Evolutionary conservation across 2,329 filamentous ascomycete species (phyloP), one percentile per base, ranked within the genome.

Genomic region (Neonectria sp.): DNA sequence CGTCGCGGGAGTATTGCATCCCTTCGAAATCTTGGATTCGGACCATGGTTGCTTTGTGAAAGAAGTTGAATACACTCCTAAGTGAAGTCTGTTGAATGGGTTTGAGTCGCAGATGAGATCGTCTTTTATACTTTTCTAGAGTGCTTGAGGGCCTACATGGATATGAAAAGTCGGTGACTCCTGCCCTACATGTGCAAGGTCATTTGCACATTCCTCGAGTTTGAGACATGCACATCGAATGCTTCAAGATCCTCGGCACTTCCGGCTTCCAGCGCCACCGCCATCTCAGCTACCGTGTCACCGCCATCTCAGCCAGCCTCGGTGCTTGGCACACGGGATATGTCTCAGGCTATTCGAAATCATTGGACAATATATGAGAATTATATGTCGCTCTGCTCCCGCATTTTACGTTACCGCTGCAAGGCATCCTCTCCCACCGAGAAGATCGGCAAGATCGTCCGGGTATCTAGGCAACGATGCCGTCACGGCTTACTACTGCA

Each of bases 1-100:
- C 66, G 6, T 72, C 65, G 11, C 71, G 71, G 65, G 71, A 63
- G 60, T 73, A 73, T 67, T 73, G 71, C 71, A 73, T 73, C 63
- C 71, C 71, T 2, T 67, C 52, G 8, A 73, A 69, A 21, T 71
- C 69, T 25, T 72, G 63, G 11, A 73, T 73, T n/a, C 53, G 64
- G 49, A 71, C 51, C 71, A 73, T 73, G 63, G 15, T 68, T 46
- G 13, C 29, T 21, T 15, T 40, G 13, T 55, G 61, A 45, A 11
- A 37, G 15, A 9, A 15, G 24, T 15, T 8, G 6, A 65, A 9
- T 35, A 37, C 4, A n/a, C 27, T 3, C 0, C 17, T 48, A 29
- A 7, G 1, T 12, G 29, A 21, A 33, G 33, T 31, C 5, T 48
- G 12, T 21, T 15, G 25, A 33, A 8, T 13, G 43, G 31, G 9